Conservation (phyloP, 1,139 yeast genomes). For the Candida sanyaensis region DNA sequence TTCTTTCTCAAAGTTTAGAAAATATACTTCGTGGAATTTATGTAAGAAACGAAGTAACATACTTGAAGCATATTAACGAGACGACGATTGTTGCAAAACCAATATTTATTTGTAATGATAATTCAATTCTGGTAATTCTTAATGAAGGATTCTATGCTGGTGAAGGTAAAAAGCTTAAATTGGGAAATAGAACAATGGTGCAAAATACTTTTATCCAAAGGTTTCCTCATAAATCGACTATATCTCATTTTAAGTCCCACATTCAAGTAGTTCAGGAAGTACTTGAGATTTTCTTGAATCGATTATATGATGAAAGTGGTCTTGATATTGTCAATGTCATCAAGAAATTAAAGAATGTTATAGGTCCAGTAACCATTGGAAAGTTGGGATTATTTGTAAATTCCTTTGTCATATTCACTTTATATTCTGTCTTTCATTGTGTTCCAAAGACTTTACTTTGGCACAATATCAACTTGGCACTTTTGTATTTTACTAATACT, state of each 20-base stretch:
- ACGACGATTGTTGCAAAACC: constrained; percentile 24
- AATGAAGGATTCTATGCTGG: constrained; percentile 19
- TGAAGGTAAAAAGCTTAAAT: constrained; percentile 6
- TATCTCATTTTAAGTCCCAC: not conserved
- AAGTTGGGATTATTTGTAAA: constrained; percentile 8
- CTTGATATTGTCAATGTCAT: constrained; percentile 1
- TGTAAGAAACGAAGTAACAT: constrained; percentile 21
- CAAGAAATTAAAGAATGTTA: not conserved
- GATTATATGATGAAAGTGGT: constrained; percentile 4
- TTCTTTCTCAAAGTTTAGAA: constrained; percentile 9
- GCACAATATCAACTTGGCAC: constrained; percentile 11
- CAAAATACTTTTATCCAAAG: not conserved
- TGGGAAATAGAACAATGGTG: not conserved
- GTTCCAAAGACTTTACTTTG: constrained; percentile 7
- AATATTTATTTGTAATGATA: constrained; percentile 13
- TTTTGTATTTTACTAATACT: constrained; percentile 6
- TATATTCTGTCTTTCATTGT: constrained; percentile 7
- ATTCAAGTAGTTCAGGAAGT: constrained; percentile 1
- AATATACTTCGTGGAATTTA: constrained; percentile 21
- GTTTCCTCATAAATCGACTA: constrained; percentile 4
- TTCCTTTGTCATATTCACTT: constrained; percentile 6
- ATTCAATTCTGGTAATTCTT: constrained; percentile 15
- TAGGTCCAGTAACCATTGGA: constrained; percentile 5
- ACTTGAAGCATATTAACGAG: constrained; percentile 17
- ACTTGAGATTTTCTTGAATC: constrained; percentile 4